Evolutionary conservation across 2,329 filamentous ascomycete species (phyloP).

Genomic region (Diaporthe sp.): DNA sequence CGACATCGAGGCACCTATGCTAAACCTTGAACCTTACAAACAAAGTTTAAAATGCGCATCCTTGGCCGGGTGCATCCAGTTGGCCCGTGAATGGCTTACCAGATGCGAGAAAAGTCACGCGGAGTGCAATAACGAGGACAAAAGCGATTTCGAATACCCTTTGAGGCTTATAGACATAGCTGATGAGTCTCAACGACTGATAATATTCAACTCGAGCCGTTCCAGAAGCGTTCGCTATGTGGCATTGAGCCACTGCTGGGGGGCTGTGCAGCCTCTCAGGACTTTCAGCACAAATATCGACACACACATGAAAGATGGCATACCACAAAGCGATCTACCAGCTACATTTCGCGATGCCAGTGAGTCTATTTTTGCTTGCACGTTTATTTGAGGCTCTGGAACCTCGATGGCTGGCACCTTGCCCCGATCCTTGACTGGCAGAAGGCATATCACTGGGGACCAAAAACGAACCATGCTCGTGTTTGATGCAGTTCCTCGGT

Average conservation of each 20-base stretch:
- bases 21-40: not conserved
- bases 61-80: not conserved
- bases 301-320: not conserved
- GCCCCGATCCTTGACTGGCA: too few species aligned
- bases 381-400: fast-evolving
- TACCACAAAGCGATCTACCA: not conserved
- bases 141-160: not conserved
- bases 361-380: not conserved
- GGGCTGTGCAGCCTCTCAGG: not conserved
- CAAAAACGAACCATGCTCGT: too few species aligned
- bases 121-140: not conserved
- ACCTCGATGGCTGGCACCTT: too few species aligned
- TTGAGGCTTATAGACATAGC: not conserved
- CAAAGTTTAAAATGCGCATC: not conserved
- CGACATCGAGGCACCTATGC: not conserved
- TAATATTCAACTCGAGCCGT: not conserved
- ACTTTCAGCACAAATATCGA: not conserved
- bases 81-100: not conserved
- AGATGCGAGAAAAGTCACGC: not conserved
- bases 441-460: too few species aligned
- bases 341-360: not conserved
- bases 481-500: not conserved
- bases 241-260: not conserved
- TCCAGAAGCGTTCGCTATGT: not conserved
- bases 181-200: not conserved